Evolutionary conservation across 352 stramenopile genomes (phyloP).

Genomic region (Globisporangium ultimum): DNA sequence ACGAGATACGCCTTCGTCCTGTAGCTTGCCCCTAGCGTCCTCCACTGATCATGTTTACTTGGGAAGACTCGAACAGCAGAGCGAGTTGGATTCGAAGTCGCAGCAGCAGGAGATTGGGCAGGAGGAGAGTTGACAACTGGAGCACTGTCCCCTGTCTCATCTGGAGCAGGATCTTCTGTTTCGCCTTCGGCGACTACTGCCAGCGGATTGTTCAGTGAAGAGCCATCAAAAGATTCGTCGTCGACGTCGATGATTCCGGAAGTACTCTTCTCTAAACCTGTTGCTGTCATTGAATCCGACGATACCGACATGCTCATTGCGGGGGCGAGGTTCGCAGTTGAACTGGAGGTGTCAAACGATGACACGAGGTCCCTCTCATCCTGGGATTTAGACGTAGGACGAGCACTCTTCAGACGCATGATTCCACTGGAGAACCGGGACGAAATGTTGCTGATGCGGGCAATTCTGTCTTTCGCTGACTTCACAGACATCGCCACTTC

Average conservation of each 20-base stretch:
- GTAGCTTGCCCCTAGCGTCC: conserved; percentile 53
- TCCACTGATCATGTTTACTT: conserved; percentile 65
- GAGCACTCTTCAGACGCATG: conserved; percentile 35
- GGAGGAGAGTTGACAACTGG: not conserved
- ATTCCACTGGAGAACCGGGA: conserved; percentile 73
- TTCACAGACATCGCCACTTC: conserved; percentile 59
- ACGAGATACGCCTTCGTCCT: conserved; percentile 80
- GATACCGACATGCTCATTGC: conserved; percentile 14
- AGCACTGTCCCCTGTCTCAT: conserved; percentile 1
- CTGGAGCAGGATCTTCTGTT: conserved; percentile 7
- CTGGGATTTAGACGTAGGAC: conserved; percentile 12
- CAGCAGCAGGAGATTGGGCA: not conserved
- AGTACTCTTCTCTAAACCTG: conserved; percentile 15
- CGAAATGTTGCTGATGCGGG: conserved; percentile 65
- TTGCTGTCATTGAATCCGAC: conserved; percentile 14
- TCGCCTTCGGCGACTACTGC: conserved; percentile 16
- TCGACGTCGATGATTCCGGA: conserved; percentile 15
- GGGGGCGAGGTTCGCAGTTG: not conserved
- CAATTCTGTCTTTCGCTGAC: conserved; percentile 47
- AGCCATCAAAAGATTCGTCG: conserved; percentile 12
- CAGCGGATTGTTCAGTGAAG: conserved; percentile 15
- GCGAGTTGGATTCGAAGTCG: conserved; percentile 1
- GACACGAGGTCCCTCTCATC: conserved; percentile 11
- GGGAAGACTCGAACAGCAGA: conserved; percentile 8
- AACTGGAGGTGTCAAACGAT: not conserved